These are phyloP conservation scores for Acer saccharum DNA, from an alignment of 345 rosid species.

Conservation along the genomic window DNA sequence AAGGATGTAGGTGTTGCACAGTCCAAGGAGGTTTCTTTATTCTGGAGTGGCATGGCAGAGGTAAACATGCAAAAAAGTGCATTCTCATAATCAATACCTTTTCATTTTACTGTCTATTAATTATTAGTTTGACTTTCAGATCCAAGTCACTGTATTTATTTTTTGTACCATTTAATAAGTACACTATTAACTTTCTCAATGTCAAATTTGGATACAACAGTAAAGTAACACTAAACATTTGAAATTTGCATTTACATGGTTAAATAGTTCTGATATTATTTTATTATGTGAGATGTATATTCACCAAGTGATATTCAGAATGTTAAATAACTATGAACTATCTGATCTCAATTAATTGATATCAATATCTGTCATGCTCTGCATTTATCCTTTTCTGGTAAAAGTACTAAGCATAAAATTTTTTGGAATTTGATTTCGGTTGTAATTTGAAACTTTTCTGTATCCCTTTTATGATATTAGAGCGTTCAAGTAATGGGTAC, in stretches of 20 bases:
- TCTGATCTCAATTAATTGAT: background rate
- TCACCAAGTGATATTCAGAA: background rate
- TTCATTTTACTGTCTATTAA: background rate
- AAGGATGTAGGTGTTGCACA: constrained; percentile 67
- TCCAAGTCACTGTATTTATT: background rate
- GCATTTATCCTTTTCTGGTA: background rate
- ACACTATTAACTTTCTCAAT: background rate
- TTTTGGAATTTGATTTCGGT: background rate
- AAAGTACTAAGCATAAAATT: background rate
- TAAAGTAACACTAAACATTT: background rate
- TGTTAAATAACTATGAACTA: background rate
- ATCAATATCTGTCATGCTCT: background rate
- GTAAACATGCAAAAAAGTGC: constrained; percentile 35
- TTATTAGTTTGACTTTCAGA: background rate
- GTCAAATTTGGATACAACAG: background rate
- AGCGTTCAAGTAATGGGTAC: constrained; percentile 94
- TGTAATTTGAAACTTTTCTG: background rate
- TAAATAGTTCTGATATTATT: background rate
- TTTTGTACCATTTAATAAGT: no score
- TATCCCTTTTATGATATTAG: constrained; percentile 26
- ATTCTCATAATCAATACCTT: background rate
- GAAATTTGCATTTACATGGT: background rate
- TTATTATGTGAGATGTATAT: background rate
- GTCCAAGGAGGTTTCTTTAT: constrained; percentile 68
- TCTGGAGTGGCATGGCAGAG: constrained; percentile 94